Evolutionary conservation across 192 early-diverging fungal species (phyloP).

Genomic region (Spinellus fusiger): DNA sequence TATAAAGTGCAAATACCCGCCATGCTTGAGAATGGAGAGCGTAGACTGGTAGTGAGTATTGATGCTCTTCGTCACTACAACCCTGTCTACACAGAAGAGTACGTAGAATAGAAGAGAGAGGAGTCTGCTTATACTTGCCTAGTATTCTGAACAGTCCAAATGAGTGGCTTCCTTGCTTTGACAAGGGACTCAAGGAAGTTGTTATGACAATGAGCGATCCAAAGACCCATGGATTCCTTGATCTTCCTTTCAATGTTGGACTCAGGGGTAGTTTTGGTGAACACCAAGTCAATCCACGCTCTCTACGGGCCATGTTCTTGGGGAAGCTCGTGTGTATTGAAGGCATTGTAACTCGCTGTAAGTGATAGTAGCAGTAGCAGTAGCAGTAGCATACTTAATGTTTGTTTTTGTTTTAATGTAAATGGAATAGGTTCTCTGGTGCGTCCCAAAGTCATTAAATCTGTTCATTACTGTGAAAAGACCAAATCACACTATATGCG

Average conservation of each 20-base stretch:
- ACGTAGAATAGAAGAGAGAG: slow-evolving; percentile 4
- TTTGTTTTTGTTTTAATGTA: neutral
- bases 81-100: slow-evolving; percentile 69
- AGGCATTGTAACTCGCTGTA: slow-evolving; percentile 96
- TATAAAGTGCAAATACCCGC: slow-evolving; percentile 11
- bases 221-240: slow-evolving; percentile 30
- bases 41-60: slow-evolving; percentile 81
- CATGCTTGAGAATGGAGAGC: slow-evolving; percentile 19
- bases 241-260: slow-evolving; percentile 65
- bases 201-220: slow-evolving; percentile 23
- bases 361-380: slow-evolving; percentile 3
- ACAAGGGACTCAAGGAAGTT: slow-evolving; percentile 66
- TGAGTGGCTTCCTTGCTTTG: slow-evolving; percentile 83
- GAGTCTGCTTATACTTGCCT: slow-evolving; percentile 2
- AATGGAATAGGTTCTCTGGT: slow-evolving; percentile 78
- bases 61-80: slow-evolving; percentile 83
- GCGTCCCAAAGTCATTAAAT: slow-evolving; percentile 86
- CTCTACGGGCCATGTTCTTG: slow-evolving; percentile 69
- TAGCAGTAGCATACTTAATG: neutral
- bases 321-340: slow-evolving; percentile 91
- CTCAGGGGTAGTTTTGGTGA: slow-evolving; percentile 92
- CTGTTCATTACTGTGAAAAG: slow-evolving; percentile 89
- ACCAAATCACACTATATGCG: slow-evolving; percentile 75
- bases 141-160: slow-evolving; percentile 68
- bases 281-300: slow-evolving; percentile 80